phyloP scores from a whole-genome alignment of 495 filamentous ascomycete genomes.

The Daldinia caldariorum region DNA sequence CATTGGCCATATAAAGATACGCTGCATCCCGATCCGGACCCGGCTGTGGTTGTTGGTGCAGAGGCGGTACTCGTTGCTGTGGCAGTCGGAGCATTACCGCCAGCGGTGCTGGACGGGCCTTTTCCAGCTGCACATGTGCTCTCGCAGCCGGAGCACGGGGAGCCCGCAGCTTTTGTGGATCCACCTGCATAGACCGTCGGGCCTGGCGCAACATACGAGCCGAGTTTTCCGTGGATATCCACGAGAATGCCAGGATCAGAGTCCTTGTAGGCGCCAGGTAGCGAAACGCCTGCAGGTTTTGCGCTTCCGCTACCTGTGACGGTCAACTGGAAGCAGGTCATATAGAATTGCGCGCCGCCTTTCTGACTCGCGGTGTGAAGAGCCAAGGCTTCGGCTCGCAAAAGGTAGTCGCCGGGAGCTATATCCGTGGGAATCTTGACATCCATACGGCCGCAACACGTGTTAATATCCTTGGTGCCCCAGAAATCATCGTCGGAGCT shows the following conservation, averaged over 20 bases:
- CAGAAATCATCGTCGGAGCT: slow-evolving; percentile 59
- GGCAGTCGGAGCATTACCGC: slow-evolving; percentile 8
- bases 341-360: slow-evolving; percentile 60
- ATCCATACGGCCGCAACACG: slow-evolving; percentile 62
- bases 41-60: slow-evolving; percentile 33
- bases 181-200: slow-evolving; percentile 56
- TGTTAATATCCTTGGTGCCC: slow-evolving; percentile 63
- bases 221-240: slow-evolving; percentile 55
- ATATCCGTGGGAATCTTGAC: slow-evolving; percentile 60
- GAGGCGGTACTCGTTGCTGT: slow-evolving; percentile 25
- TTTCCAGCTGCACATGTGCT: slow-evolving; percentile 52
- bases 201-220: slow-evolving; percentile 53
- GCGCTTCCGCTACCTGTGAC: slow-evolving; percentile 49
- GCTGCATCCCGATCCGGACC: slow-evolving; percentile 43
- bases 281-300: slow-evolving; percentile 50
- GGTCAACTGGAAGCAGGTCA: slow-evolving; percentile 61
- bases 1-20: slow-evolving; percentile 56
- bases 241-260: slow-evolving; percentile 62
- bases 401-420: slow-evolving; percentile 61
- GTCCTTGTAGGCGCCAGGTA: slow-evolving; percentile 61
- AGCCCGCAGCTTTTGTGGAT: slow-evolving; percentile 49
- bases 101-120: slow-evolving; percentile 41
- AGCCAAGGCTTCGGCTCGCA: slow-evolving; percentile 64
- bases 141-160: slow-evolving; percentile 52
- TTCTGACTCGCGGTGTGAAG: slow-evolving; percentile 56